Base-by-base conservation (phyloP, 768 basidiomycete species). In the Inosperma sp. region DNA sequence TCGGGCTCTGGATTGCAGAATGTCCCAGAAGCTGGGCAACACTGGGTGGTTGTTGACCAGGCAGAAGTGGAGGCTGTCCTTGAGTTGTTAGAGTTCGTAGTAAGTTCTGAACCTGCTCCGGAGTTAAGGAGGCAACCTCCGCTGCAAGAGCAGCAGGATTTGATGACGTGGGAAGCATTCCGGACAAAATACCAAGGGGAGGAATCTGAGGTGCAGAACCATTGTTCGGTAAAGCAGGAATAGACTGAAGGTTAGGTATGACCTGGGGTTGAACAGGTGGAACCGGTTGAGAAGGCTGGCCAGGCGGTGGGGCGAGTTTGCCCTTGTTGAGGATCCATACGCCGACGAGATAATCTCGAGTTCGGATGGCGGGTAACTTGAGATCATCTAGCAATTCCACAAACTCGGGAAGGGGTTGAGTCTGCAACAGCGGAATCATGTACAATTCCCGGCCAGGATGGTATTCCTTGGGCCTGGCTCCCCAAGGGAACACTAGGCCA, bases 241-340 rank as follows among this genome's bases (percentile, higher is more conserved):
- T 45, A 12, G 55, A n/a, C 10, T 66, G 23, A 19, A 33, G 31
- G 19, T 60, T 8, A 19, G 46, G 12, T 10, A 30, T 21, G 2
- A 29, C 31, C 12, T 25, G 33, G 9, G 54, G 35, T 45, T 54
- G 58, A 17, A 40, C 45, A 25, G 56, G 47, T 26, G 49, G 35
- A 12, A 37, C 26, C 10, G 51, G 53, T 36, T 53, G 56, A 31
- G 58, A 35, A 51, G 61, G 55, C 19, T 65, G 30, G 14, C 69
- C 60, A 1, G 75, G 69, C 19, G 72, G 73, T 14, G 75, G 68
- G n/a, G 71, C 75, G 3, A 91, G 77, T 66, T 82, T 90, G 21
- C 88, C 91, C 65, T 86, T 92, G 59, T 78, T 80, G 14, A 93
- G 73, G n/a, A 95, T 78, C 81, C 89, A 92, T 12, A 94, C 81